Conservation (phyloP, 1,139 yeast species). For the Debaryomycetaceae sp. region DNA sequence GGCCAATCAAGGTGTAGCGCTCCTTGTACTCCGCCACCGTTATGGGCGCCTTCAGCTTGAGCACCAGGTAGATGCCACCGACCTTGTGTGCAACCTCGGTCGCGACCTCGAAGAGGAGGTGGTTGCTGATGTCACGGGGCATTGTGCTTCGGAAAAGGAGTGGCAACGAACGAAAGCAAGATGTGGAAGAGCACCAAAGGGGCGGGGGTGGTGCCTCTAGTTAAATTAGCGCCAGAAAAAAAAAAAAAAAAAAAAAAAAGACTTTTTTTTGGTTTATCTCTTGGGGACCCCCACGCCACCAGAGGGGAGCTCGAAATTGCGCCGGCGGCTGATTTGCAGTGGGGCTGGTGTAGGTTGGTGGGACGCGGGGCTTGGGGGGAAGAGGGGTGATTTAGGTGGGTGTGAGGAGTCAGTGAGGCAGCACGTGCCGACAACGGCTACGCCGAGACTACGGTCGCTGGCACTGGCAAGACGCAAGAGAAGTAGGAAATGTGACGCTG, state of each 20-base stretch:
- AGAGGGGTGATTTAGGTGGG: too few relatives aligned
- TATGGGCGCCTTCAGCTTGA: slow-evolving; percentile 94
- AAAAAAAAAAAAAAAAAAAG: background rate
- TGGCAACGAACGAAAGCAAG: slow-evolving; percentile 1
- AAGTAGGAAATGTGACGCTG: too few relatives aligned
- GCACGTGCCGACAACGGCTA: too few relatives aligned
- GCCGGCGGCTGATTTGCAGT: too few relatives aligned
- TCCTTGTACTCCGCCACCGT: slow-evolving; percentile 92
- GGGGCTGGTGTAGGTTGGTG: too few relatives aligned
- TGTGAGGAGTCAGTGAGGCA: too few relatives aligned
- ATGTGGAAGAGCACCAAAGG: background rate
- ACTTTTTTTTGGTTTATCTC: background rate
- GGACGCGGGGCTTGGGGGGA: too few relatives aligned
- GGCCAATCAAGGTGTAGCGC: slow-evolving; percentile 84
- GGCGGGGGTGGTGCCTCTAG: slow-evolving; percentile 1
- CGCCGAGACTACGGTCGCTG: too few relatives aligned
- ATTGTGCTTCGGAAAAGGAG: slow-evolving; percentile 21
- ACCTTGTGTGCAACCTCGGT: slow-evolving; percentile 98
- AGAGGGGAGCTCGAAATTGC: too few relatives aligned
- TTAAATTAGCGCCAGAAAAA: too few relatives aligned
- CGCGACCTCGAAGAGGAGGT: slow-evolving; percentile 87
- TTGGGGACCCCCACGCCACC: too few relatives aligned
- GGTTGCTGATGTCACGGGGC: slow-evolving; percentile 78
- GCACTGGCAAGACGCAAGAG: too few relatives aligned
- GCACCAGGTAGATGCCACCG: slow-evolving; percentile 95